Conservation (phyloP, 176 grass and related monocot species). For the Guadua angustifolia region DNA sequence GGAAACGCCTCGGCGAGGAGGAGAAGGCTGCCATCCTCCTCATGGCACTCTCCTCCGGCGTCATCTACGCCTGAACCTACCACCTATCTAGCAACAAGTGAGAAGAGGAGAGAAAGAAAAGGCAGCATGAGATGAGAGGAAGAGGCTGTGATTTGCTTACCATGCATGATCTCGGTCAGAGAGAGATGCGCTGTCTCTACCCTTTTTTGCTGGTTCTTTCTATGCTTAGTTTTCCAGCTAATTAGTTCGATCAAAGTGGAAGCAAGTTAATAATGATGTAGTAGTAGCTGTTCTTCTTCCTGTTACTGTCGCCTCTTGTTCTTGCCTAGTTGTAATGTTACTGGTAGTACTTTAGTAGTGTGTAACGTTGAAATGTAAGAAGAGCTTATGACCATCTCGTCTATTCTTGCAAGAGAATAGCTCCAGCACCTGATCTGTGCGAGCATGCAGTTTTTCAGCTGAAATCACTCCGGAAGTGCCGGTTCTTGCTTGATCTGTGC, state of each 20-base stretch:
- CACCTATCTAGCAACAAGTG: not conserved
- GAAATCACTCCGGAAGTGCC: not conserved
- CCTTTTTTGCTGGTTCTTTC: conserved; percentile 23
- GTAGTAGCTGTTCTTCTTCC: conserved; percentile 38
- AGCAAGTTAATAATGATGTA: conserved; percentile 47
- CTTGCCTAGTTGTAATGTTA: conserved; percentile 52
- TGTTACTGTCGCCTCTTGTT: not conserved
- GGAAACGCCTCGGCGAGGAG: conserved; percentile 65
- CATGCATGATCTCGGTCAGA: conserved; percentile 23
- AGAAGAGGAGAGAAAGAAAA: not conserved
- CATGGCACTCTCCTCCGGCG: conserved; percentile 89
- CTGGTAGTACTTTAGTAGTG: conserved; percentile 39
- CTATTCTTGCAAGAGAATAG: conserved; percentile 23
- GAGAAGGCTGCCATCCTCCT: conserved; percentile 81
- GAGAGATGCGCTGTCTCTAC: conserved; percentile 26
- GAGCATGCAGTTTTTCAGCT: not conserved
- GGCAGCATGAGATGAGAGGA: not conserved
- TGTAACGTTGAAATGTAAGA: conserved; percentile 52
- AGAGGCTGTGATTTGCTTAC: conserved; percentile 41
- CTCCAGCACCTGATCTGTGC: not conserved
- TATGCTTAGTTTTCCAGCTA: conserved; percentile 59
- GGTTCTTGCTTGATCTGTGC: not conserved
- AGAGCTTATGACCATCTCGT: conserved; percentile 43
- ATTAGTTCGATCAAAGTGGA: conserved; percentile 50
- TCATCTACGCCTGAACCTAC: conserved; percentile 62